Conservation (phyloP, 2,329 filamentous ascomycete species). For the Penicillium sp. region DNA sequence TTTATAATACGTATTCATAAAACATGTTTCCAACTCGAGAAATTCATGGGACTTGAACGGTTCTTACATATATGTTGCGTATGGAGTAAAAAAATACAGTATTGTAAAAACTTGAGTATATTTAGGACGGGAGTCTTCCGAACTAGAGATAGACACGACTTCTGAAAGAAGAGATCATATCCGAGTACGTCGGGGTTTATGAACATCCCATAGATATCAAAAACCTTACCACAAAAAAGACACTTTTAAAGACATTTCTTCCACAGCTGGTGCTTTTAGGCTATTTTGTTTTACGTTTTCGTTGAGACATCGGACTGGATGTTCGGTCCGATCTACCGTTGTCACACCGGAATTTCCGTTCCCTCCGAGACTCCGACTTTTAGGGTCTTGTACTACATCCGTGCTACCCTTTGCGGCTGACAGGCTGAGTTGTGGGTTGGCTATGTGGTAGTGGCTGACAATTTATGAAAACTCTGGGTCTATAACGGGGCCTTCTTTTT, state of each 20-base stretch:
- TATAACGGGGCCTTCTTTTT: background rate
- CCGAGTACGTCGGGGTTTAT: too few relatives aligned
- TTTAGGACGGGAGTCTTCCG: too few relatives aligned
- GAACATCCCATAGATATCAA: background rate
- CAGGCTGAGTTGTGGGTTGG: background rate
- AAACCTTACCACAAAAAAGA: background rate
- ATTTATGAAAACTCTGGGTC: background rate
- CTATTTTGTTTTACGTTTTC: background rate
- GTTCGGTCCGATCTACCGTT: slow-evolving; percentile 9
- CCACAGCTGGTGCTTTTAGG: background rate
- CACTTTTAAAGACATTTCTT: too few relatives aligned
- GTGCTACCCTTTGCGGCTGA: background rate
- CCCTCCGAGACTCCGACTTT: slow-evolving; percentile 19
- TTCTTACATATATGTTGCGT: too few relatives aligned
- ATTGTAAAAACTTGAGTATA: too few relatives aligned
- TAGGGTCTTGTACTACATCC: background rate
- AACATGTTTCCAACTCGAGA: too few relatives aligned
- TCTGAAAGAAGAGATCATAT: too few relatives aligned
- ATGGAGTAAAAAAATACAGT: too few relatives aligned
- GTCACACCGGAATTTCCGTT: slow-evolving; percentile 20
- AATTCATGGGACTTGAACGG: too few relatives aligned
- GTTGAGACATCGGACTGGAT: slow-evolving; percentile 9
- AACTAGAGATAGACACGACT: too few relatives aligned
- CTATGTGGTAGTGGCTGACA: slow-evolving; percentile 4
- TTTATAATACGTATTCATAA: too few relatives aligned